Percentiles rank a stretch among this genome's conserved stretches.
phyloP scores from a whole-genome alignment of 2,329 filamentous ascomycete genomes.

The Parastagonospora nodorum region DNA sequence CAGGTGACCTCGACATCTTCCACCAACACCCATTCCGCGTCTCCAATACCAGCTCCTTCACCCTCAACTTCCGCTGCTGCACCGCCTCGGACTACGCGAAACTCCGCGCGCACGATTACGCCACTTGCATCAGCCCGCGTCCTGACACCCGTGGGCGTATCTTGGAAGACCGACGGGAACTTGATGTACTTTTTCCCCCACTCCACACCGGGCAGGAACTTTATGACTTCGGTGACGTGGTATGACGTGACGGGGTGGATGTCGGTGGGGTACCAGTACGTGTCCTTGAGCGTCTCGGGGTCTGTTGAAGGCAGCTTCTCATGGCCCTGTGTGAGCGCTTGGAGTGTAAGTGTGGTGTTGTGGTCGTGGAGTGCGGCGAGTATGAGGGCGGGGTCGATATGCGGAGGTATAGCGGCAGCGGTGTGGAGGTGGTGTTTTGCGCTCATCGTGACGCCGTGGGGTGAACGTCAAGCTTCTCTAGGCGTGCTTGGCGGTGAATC shows the following conservation, averaged over 20 bases:
- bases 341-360: slow-evolving; percentile 38
- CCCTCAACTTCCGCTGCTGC: slow-evolving; percentile 34
- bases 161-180: slow-evolving; percentile 40
- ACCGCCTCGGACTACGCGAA: slow-evolving; percentile 34
- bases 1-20: slow-evolving; percentile 43
- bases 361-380: slow-evolving; percentile 43
- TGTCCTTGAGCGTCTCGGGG: slow-evolving; percentile 35
- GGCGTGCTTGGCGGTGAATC: neutral
- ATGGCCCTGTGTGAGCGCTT: slow-evolving; percentile 39
- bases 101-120: slow-evolving; percentile 39
- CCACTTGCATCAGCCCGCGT: slow-evolving; percentile 39
- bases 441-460: slow-evolving; percentile 18
- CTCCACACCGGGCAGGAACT: slow-evolving; percentile 34
- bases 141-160: slow-evolving; percentile 39
- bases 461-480: neutral
- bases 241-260: slow-evolving; percentile 33
- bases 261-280: slow-evolving; percentile 43
- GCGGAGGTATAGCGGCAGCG: slow-evolving; percentile 33
- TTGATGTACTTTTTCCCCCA: slow-evolving; percentile 38
- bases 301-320: slow-evolving; percentile 28
- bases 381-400: slow-evolving; percentile 29
- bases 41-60: slow-evolving; percentile 38
- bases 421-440: slow-evolving; percentile 41
- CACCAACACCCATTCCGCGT: slow-evolving; percentile 40
- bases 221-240: slow-evolving; percentile 38